A percentile compares a stretch with the other conserved stretches of the same genome.
Conservation (phyloP, 768 basidiomycete genomes). For the Gloeostereum incarnatum region DNA sequence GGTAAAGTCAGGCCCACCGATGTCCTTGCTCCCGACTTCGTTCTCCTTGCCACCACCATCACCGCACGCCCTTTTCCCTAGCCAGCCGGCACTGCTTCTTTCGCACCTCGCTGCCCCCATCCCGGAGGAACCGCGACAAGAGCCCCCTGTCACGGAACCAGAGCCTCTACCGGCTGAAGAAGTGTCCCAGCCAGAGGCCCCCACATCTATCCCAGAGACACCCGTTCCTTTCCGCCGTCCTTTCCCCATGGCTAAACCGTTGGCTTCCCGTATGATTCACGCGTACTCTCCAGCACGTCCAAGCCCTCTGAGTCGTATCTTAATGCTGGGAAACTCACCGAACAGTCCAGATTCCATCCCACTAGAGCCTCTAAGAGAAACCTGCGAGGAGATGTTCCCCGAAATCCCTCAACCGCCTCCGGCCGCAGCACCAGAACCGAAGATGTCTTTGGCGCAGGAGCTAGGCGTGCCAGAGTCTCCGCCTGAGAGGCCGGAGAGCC, state of each 20-base stretch:
- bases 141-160: not conserved
- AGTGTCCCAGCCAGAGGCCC: constrained; percentile 4
- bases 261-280: constrained; percentile 61
- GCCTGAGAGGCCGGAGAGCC: constrained; percentile 29
- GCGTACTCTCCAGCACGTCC: constrained; percentile 78
- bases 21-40: constrained; percentile 53
- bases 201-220: constrained; percentile 17
- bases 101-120: constrained; percentile 2
- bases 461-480: constrained; percentile 32
- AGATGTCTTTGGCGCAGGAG: constrained; percentile 34
- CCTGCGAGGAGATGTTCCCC: constrained; percentile 11
- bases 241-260: constrained; percentile 67
- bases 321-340: constrained; percentile 62
- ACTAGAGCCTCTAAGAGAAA: not conserved
- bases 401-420: constrained; percentile 7
- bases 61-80: constrained; percentile 55
- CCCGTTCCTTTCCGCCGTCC: constrained; percentile 28
- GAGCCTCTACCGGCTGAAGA: not conserved
- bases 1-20: too few relatives aligned
- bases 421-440: constrained; percentile 9
- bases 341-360: not conserved
- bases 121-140: constrained; percentile 6
- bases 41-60: constrained; percentile 78
- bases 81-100: constrained; percentile 29
- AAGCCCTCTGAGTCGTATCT: constrained; percentile 71